phyloP scores from a whole-genome alignment of 441 rosid species.

The Erodium moschatum region DNA sequence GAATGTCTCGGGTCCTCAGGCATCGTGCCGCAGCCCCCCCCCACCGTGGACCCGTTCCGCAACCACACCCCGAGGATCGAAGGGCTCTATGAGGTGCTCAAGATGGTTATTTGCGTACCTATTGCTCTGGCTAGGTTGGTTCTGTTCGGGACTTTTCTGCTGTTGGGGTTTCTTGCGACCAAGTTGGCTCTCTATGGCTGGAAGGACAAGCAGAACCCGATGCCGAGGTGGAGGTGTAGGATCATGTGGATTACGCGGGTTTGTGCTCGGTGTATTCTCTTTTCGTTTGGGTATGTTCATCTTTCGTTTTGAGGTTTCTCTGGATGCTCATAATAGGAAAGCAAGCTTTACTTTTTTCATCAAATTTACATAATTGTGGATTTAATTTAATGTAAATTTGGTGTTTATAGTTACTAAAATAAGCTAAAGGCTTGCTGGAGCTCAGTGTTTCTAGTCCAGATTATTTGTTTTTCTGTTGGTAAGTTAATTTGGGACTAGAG shows the following conservation, averaged over 20 bases:
- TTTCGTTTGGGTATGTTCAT: conserved; percentile 67
- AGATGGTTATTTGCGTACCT: conserved; percentile 62
- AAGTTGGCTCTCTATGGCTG: conserved; percentile 64
- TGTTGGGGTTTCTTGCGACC: conserved; percentile 59
- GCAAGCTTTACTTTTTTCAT: too few relatives aligned
- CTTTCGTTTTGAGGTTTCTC: not conserved
- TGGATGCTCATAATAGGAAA: not conserved
- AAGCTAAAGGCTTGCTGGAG: not conserved
- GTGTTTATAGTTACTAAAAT: not conserved
- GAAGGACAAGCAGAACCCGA: conserved; percentile 74
- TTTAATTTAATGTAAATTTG: not conserved
- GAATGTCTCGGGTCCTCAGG: conserved; percentile 40
- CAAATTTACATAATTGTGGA: too few relatives aligned
- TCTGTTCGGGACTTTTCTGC: conserved; percentile 52
- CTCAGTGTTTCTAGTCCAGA: too few relatives aligned
- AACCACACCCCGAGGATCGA: conserved; percentile 46
- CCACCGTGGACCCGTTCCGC: conserved; percentile 63
- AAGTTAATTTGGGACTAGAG: too few relatives aligned
- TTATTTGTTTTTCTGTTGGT: too few relatives aligned
- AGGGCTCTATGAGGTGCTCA: conserved; percentile 63
- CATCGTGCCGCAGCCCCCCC: conserved; percentile 36
- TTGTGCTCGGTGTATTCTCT: conserved; percentile 64
- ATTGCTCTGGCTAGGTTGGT: conserved; percentile 54
- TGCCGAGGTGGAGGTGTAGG: conserved; percentile 75
- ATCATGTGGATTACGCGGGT: conserved; percentile 87